phyloP scores from a whole-genome alignment of 78 protist genomes.

The Guillardia theta region DNA sequence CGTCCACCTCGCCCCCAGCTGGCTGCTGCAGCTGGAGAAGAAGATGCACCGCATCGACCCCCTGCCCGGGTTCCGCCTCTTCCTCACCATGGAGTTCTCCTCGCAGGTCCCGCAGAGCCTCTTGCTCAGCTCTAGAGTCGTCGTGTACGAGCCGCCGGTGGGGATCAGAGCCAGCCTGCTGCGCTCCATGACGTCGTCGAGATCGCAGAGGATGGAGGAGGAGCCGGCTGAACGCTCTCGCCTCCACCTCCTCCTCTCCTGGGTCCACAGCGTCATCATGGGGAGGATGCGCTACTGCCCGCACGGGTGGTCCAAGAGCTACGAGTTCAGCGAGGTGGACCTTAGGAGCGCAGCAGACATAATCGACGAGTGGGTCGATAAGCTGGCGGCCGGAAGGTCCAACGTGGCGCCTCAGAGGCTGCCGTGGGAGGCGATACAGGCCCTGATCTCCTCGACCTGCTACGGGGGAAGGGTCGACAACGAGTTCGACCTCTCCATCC shows the following conservation, averaged over 20 bases:
- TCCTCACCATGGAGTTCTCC: slow-evolving; percentile 88
- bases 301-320: slow-evolving; percentile 91
- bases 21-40: slow-evolving; percentile 89
- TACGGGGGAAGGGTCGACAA: slow-evolving; percentile 80
- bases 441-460: not conserved
- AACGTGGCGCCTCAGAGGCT: slow-evolving; percentile 47
- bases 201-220: slow-evolving; percentile 15
- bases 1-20: slow-evolving; percentile 94
- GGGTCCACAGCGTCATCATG: slow-evolving; percentile 91
- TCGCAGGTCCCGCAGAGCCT: slow-evolving; percentile 85
- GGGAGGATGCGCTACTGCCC: slow-evolving; percentile 94
- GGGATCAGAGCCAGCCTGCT: slow-evolving; percentile 55
- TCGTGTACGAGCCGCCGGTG: slow-evolving; percentile 92
- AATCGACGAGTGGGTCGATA: slow-evolving; percentile 89
- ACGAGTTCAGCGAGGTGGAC: slow-evolving; percentile 92
- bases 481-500: slow-evolving; percentile 83
- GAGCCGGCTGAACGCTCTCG: slow-evolving; percentile 85
- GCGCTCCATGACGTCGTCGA: not conserved
- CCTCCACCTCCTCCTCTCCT: slow-evolving; percentile 87
- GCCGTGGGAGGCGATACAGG: slow-evolving; percentile 72
- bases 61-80: slow-evolving; percentile 66
- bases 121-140: slow-evolving; percentile 61
- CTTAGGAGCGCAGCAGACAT: slow-evolving; percentile 79
- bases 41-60: slow-evolving; percentile 71
- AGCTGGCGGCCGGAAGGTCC: slow-evolving; percentile 33